Evolutionary conservation across 176 grass and related monocot species (phyloP), one percentile per base, ranked within the genome.

Genomic region (Oryza coarctata): DNA sequence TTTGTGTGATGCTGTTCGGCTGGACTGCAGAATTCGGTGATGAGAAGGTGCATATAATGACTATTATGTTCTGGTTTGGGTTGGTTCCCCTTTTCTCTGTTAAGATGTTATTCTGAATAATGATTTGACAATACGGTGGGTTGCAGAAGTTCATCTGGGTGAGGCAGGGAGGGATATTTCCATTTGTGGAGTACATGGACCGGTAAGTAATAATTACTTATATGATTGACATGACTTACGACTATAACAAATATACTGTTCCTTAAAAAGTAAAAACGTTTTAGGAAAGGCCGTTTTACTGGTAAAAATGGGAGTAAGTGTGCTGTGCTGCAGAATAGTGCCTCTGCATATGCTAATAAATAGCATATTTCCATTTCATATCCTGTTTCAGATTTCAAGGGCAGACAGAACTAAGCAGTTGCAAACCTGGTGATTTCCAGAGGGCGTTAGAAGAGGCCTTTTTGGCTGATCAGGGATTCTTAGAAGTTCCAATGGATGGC

Each of bases 81-180:
- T 66, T 50, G 5, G 15, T 26, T 9, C 41, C 15, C 27, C 36
- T 65, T 79, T 45, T 72, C 29, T 74, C 55, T 43, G 65, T 57
- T 15, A 29, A 23, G 12, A 44, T 70, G 9, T 87, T 82, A 82
- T 82, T 78, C 41, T 75, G 64, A 85, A 45, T 86, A 47, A 82
- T 34, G 28, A 67, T 84, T 73, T 70, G 13, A 77, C 81, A 27
- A 74, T 20, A 43, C 30, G 7, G 27, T 76, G 71, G 20, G 2
- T 78, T 83, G 83, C 92, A 98, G 95, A 92, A 95, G 38, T 98
- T 82, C 25, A 82, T 94, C 58, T 98, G 95, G 95, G 95, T 90
- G 75, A 87, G 77, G 76, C 79, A 91, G 66, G 90, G 91, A n/a
- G 86, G 85, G 70, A 61, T 91, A 78, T 95, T 98, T 88, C 92